Conservation (phyloP, 2,329 filamentous ascomycete genomes). For the Juglanconis juglandina region DNA sequence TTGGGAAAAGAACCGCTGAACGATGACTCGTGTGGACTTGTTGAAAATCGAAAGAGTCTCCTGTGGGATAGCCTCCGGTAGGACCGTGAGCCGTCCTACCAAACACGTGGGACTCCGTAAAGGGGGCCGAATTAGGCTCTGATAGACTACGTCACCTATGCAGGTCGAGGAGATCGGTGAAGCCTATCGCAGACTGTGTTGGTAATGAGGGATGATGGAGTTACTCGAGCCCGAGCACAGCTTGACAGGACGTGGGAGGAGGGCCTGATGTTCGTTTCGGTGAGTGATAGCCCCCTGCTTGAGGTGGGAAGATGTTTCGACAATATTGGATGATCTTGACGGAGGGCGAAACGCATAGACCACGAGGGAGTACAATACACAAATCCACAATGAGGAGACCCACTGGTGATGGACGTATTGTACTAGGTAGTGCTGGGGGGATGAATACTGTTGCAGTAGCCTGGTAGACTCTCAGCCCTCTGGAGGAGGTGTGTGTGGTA, state of each 20-base stretch:
- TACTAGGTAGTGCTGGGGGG: not conserved
- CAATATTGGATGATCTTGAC: conserved; percentile 5
- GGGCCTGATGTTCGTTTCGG: not conserved
- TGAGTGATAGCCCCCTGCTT: not conserved
- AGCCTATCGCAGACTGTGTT: conserved; percentile 4
- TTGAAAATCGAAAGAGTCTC: not conserved
- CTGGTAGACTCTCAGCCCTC: not conserved
- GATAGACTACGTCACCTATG: not conserved
- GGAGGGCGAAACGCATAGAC: not conserved
- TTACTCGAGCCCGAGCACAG: conserved; percentile 1
- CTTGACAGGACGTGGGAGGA: not conserved
- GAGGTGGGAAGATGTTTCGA: conserved; percentile 9
- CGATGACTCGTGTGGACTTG: not conserved
- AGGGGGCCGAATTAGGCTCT: not conserved
- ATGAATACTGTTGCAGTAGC: too few relatives aligned
- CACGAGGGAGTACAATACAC: conserved; percentile 7
- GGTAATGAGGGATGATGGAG: not conserved
- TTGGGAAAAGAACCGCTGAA: too few relatives aligned
- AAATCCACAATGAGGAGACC: conserved; percentile 3
- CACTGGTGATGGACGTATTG: conserved; percentile 2
- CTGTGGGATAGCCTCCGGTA: not conserved
- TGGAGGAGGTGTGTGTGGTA: not conserved
- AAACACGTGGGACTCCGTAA: not conserved
- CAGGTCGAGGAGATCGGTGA: not conserved
- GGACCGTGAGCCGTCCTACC: not conserved